Evolutionary conservation across 176 grass and related monocot genomes (phyloP).

Genomic region (Musa itinerans): DNA sequence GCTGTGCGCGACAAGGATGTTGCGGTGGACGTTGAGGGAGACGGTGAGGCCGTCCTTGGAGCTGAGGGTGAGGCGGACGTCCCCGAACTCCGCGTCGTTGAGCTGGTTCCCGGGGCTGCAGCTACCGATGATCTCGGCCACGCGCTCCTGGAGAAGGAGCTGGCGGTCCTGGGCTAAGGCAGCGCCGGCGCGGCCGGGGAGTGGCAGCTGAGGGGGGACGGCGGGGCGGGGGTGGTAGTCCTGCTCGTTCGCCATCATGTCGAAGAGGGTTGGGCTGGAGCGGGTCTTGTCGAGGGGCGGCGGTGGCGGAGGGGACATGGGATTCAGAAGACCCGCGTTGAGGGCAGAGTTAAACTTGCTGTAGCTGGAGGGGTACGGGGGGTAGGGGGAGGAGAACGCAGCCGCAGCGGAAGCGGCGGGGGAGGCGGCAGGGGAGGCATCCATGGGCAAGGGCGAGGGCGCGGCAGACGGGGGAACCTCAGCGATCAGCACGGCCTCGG

Average conservation of each 20-base stretch:
- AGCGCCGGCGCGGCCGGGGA: slow-evolving; percentile 17
- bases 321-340: slow-evolving; percentile 92
- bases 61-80: slow-evolving; percentile 77
- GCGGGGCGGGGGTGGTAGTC: slow-evolving; percentile 65
- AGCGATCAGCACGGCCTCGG: background rate
- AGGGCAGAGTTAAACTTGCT: slow-evolving; percentile 97
- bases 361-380: slow-evolving; percentile 60
- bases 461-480: background rate
- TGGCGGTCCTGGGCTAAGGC: slow-evolving; percentile 50
- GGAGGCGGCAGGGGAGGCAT: background rate
- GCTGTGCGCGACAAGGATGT: slow-evolving; percentile 85
- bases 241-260: slow-evolving; percentile 99
- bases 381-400: slow-evolving; percentile 3
- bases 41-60: slow-evolving; percentile 81
- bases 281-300: slow-evolving; percentile 78
- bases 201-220: slow-evolving; percentile 10
- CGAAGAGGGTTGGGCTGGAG: slow-evolving; percentile 92
- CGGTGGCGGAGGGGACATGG: slow-evolving; percentile 83
- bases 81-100: slow-evolving; percentile 70
- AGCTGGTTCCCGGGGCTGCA: slow-evolving; percentile 90
- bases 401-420: background rate
- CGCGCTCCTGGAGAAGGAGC: slow-evolving; percentile 67
- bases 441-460: background rate
- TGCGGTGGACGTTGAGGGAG: slow-evolving; percentile 64
- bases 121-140: slow-evolving; percentile 70